Evolutionary conservation across 192 early-diverging fungal genomes (phyloP), one percentile per base, ranked within the genome.

Genomic region (Dissophora globulifera): DNA sequence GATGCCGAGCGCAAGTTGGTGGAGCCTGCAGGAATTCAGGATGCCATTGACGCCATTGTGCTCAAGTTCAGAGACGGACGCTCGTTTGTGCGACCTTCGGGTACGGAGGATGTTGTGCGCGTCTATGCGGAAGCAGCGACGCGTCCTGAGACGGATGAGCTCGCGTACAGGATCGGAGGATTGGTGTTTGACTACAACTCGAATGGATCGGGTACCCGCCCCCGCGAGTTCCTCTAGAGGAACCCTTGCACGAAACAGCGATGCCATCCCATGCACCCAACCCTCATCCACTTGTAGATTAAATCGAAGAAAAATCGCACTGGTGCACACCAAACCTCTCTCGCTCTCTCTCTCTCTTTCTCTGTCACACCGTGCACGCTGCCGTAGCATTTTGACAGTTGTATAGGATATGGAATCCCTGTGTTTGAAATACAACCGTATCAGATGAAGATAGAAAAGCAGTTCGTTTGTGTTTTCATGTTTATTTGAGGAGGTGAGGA

Each of bases 91-190:
- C 87, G 96, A 58, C 95, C 98, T 19, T 97, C 95, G 13, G 98
- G 98, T 31, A 99, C 98, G 25, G 98, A 99, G 79, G 98, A 99
- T 71, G 93, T 96, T 12, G 98, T 99, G 19, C 93, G 98, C 50
- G 96, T 99, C 15, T 99, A 99, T 71, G 96, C 98, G 32, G 98
- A 99, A 82, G 98, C 98, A 20, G 94, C 93, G 35, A 96, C 96
- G 1, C 88, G 91, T 45, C 82, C 91, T 11, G 91, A 98, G 62
- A 93, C 93, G 46, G 97, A 98, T 58, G 86, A 91, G 58, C 84
- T 99, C 42, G 87, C 94, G 23, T 90, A 89, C 76, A 90, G 87
- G 15, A 91, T 99, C 56, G 93, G 91, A 9, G 96, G 94, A 7
- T 82, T 96, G 23, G 94, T 99, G 46, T 98, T 93, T 84, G 95